Evolutionary conservation across 2,329 filamentous ascomycete species (phyloP).

Genomic region (Cladosporium sp.): DNA sequence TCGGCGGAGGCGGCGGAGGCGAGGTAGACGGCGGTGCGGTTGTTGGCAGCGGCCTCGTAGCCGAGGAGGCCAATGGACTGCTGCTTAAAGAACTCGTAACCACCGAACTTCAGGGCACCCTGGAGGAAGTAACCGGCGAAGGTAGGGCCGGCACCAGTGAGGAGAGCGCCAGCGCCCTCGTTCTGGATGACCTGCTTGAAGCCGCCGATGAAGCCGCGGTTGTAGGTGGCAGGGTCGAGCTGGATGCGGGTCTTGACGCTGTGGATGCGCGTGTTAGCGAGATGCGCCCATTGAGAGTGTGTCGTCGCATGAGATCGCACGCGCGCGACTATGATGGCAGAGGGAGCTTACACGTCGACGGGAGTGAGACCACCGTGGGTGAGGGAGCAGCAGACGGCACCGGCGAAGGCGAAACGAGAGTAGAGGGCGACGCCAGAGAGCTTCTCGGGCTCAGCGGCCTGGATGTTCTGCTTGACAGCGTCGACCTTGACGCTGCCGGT

Average conservation of each 20-base stretch:
- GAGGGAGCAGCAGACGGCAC: constrained; percentile 96
- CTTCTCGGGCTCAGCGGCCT: constrained; percentile 52
- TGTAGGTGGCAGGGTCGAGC: constrained; percentile 86
- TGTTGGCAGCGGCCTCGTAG: constrained; percentile 72
- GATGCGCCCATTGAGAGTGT: neutral
- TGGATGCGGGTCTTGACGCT: constrained; percentile 96
- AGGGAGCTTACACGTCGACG: constrained; percentile 93
- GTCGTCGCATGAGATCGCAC: neutral
- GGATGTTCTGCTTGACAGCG: constrained; percentile 50
- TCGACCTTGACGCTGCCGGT: constrained; percentile 56
- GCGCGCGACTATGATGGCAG: neutral
- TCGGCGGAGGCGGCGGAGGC: constrained; percentile 62
- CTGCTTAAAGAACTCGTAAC: constrained; percentile 96
- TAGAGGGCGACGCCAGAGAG: constrained; percentile 72
- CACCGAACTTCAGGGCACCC: constrained; percentile 90
- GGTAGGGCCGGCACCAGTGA: constrained; percentile 83
- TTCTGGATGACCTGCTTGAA: constrained; percentile 82
- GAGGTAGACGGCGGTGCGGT: constrained; percentile 79
- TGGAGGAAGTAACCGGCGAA: constrained; percentile 91
- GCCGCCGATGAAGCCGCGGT: constrained; percentile 80
- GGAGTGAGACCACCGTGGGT: constrained; percentile 97
- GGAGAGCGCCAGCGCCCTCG: constrained; percentile 82
- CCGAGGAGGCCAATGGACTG: constrained; percentile 79
- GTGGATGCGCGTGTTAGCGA: constrained; percentile 27
- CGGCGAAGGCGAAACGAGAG: constrained; percentile 94